Conservation (phyloP, 352 stramenopile genomes). For the Globisporangium okanoganense region DNA sequence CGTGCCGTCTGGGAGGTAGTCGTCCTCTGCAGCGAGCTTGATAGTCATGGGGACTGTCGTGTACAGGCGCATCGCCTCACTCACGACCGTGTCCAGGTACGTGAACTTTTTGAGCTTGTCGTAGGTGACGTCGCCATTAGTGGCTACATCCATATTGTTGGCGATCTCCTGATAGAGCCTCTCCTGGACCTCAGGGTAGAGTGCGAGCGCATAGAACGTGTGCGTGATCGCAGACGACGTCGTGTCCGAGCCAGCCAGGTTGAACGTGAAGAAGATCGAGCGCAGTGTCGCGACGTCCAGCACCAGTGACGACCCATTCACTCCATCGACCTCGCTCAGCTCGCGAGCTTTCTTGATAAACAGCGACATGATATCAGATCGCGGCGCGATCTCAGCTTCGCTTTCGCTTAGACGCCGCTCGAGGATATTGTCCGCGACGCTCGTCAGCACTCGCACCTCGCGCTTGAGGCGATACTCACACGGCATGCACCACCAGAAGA, state of each 20-base stretch:
- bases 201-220: constrained; percentile 66
- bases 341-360: constrained; percentile 50
- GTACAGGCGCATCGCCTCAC: constrained; percentile 46
- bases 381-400: constrained; percentile 15
- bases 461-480: too few relatives aligned
- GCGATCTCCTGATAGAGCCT: constrained; percentile 44
- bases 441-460: not conserved
- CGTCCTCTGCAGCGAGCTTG: not conserved
- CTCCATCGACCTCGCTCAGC: constrained; percentile 10
- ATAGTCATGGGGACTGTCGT: not conserved
- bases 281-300: constrained; percentile 1
- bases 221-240: not conserved
- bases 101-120: constrained; percentile 50
- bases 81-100: constrained; percentile 71
- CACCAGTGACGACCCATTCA: too few relatives aligned
- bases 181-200: constrained; percentile 41
- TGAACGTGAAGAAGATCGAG: constrained; percentile 5
- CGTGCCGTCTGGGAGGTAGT: constrained; percentile 21
- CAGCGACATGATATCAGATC: constrained; percentile 43
- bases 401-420: not conserved
- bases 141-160: not conserved
- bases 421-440: not conserved
- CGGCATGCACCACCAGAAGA: too few relatives aligned
- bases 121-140: constrained; percentile 12
- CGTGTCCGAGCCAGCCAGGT: not conserved